phyloP scores from a whole-genome alignment of 2,329 filamentous ascomycete genomes.

The Scytalidium sp. region DNA sequence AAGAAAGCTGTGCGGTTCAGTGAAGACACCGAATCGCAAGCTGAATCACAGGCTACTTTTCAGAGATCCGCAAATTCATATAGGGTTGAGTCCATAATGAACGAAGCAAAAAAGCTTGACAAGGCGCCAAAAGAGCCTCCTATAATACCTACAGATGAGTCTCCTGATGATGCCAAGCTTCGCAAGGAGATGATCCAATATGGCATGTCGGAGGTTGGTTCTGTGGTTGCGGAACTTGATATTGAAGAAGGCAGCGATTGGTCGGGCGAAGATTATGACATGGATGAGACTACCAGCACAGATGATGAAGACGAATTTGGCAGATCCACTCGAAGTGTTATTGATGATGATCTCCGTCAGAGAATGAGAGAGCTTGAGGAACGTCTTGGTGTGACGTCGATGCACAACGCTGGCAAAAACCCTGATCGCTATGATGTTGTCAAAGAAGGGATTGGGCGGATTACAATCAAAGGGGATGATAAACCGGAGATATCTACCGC shows the following conservation, averaged over 20 bases:
- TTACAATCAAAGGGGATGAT: constrained; percentile 41
- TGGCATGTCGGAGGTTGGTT: constrained; percentile 80
- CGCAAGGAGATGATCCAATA: constrained; percentile 90
- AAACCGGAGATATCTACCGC: neutral
- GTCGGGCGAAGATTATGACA: constrained; percentile 49
- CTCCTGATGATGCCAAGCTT: constrained; percentile 73
- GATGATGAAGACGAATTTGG: constrained; percentile 70
- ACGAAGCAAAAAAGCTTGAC: constrained; percentile 53
- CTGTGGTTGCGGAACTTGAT: constrained; percentile 88
- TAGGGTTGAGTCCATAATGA: constrained; percentile 55
- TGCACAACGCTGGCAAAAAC: constrained; percentile 54
- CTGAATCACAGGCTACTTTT: constrained; percentile 12
- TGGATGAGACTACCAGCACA: constrained; percentile 50
- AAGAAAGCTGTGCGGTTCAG: constrained; percentile 64
- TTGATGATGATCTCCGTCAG: constrained; percentile 69
- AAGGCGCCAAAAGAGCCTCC: constrained; percentile 33
- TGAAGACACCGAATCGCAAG: constrained; percentile 52
- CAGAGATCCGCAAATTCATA: constrained; percentile 23
- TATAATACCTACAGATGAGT: constrained; percentile 71
- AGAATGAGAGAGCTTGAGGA: constrained; percentile 85
- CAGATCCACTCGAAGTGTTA: constrained; percentile 61
- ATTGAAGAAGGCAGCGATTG: constrained; percentile 67
- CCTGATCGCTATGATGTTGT: constrained; percentile 25
- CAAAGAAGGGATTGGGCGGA: constrained; percentile 56
- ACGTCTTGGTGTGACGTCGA: constrained; percentile 59